Evolutionary conservation across 2,329 filamentous ascomycete species (phyloP).

Genomic region (Lecanoromycetidae sp.): DNA sequence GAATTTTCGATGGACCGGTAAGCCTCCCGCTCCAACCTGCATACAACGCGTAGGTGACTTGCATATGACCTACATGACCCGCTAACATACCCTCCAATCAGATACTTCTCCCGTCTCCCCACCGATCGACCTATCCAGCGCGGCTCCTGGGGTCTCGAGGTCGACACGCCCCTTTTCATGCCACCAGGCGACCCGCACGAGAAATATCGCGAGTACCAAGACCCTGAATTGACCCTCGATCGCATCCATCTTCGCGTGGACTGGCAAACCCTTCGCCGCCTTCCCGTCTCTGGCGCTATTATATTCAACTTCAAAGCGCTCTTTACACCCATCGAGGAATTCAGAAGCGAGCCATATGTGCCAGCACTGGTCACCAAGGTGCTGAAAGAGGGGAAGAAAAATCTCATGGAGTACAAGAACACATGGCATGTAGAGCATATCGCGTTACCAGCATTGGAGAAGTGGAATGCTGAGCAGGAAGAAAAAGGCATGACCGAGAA

Average conservation of each 20-base stretch:
- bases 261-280: conserved; percentile 72
- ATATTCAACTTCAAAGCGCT: conserved; percentile 84
- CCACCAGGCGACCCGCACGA: conserved; percentile 56
- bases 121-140: conserved; percentile 66
- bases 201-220: conserved; percentile 24
- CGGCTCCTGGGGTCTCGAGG: conserved; percentile 72
- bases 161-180: conserved; percentile 63
- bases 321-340: conserved; percentile 61
- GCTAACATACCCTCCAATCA: conserved; percentile 23
- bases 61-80: no score
- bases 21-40: conserved; percentile 19
- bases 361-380: conserved; percentile 58
- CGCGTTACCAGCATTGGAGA: conserved; percentile 50
- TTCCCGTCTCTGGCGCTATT: conserved; percentile 62
- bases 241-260: conserved; percentile 64
- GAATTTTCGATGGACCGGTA: conserved; percentile 74
- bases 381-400: conserved; percentile 57
- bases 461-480: conserved; percentile 55
- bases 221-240: conserved; percentile 36
- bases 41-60: no score
- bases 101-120: conserved; percentile 71
- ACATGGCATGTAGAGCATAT: conserved; percentile 70
- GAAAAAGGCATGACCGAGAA: conserved; percentile 46
- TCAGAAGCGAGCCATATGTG: conserved; percentile 60
- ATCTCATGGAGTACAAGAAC: conserved; percentile 67